Evolutionary conservation across 139 green algal genomes (phyloP).

Genomic region (Tetradesmus lagerheimii): DNA sequence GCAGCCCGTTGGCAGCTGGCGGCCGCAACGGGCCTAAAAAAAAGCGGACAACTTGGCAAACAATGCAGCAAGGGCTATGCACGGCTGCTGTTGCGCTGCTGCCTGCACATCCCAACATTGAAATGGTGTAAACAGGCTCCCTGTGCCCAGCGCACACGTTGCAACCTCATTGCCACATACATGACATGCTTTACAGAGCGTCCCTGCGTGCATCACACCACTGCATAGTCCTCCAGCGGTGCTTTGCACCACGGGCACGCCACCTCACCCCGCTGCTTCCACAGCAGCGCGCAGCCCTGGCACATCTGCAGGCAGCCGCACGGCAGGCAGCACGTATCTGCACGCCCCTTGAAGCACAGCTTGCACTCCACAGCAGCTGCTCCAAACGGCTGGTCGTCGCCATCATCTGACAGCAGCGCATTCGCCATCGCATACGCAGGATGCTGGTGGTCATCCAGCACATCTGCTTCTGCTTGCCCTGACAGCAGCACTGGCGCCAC

Average conservation of each 20-base stretch:
- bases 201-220: not conserved
- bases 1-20: too few relatives aligned
- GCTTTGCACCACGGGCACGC: slow-evolving; percentile 2
- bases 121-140: too few relatives aligned
- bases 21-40: too few relatives aligned
- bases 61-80: too few relatives aligned
- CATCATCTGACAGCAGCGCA: slow-evolving; percentile 39
- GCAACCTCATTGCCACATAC: too few relatives aligned
- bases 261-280: slow-evolving; percentile 18
- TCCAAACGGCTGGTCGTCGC: not conserved
- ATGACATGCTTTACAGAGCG: too few relatives aligned
- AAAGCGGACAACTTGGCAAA: too few relatives aligned
- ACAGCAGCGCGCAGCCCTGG: not conserved
- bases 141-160: too few relatives aligned
- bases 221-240: slow-evolving; percentile 5
- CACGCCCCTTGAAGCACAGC: not conserved
- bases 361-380: slow-evolving; percentile 10
- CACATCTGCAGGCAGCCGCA: slow-evolving; percentile 36
- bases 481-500: not conserved
- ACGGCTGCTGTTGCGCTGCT: too few relatives aligned
- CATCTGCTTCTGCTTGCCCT: not conserved
- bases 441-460: slow-evolving; percentile 40
- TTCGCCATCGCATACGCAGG: slow-evolving; percentile 45
- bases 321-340: slow-evolving; percentile 11
- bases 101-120: too few relatives aligned